phyloP scores from a whole-genome alignment of 1,284 basidiomycete genomes.

The Meira nashicola region DNA sequence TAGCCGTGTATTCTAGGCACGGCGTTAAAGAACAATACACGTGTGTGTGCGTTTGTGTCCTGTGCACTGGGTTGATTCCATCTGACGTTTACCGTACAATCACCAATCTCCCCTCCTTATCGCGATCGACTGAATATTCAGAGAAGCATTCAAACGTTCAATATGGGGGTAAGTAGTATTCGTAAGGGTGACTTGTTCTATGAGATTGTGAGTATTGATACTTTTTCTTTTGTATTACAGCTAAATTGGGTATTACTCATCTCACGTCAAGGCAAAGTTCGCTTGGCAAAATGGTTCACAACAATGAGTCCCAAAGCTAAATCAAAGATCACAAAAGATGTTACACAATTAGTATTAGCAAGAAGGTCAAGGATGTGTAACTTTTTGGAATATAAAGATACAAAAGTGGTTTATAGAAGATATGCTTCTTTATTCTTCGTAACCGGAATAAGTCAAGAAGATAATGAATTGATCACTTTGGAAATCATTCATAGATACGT shows the following conservation, averaged over 20 bases:
- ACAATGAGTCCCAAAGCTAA: conserved; percentile 91
- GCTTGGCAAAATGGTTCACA: conserved; percentile 97
- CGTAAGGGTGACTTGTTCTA: too few species aligned
- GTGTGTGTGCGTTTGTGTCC: too few species aligned
- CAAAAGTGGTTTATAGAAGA: conserved; percentile 82
- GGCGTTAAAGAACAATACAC: too few species aligned
- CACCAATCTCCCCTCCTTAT: too few species aligned
- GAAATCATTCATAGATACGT: conserved; percentile 98
- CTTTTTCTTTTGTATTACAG: conserved; percentile 20
- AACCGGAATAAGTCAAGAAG: conserved; percentile 76
- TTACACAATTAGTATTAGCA: conserved; percentile 94
- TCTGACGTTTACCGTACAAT: too few species aligned
- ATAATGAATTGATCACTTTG: conserved; percentile 87
- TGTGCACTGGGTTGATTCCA: too few species aligned
- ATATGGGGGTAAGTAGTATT: too few species aligned
- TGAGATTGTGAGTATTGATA: too few species aligned
- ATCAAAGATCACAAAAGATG: conserved; percentile 98
- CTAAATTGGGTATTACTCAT: conserved; percentile 76
- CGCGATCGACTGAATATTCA: too few species aligned
- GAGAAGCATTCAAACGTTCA: too few species aligned
- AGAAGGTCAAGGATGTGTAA: conserved; percentile 98
- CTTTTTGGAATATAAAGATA: conserved; percentile 88
- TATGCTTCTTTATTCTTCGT: conserved; percentile 99
- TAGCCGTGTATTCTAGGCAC: too few species aligned
- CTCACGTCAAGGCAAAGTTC: conserved; percentile 94